Evolutionary conservation across 2,329 filamentous ascomycete species (phyloP), one percentile per base, ranked within the genome.

Genomic region (Ceratocystis destructans): DNA sequence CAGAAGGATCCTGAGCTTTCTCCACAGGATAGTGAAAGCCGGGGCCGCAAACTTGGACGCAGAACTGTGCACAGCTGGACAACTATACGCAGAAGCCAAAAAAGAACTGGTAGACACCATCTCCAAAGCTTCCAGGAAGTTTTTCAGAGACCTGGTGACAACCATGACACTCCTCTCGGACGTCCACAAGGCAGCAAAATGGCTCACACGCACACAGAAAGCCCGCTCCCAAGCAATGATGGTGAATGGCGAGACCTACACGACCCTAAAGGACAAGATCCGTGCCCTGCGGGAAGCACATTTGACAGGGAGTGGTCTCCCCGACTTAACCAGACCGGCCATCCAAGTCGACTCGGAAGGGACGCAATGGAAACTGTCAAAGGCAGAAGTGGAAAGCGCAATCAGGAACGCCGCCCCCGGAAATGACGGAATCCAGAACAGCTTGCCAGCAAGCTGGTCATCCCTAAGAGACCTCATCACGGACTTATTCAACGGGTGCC

Each of bases 381-480:
- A 33, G 20, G 31, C 25, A 50, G 62, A 64, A 50, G 62, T n/a
- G 3, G 62, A 64, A 20, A 2, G 33, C 4, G 62, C 62, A 22
- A 44, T 64, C 3, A 6, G 33, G 17, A 65, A 65, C 28, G 46
- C 63, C 10, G 50, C 50, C 31, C 6, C 31, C 1, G 31, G 31
- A 6, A 33, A 33, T 0, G 31, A 33, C 31, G 31, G 31, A 33
- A 25, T 57, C 28, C 46, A 59, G 12, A 65, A 65, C 48, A 59
- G 57, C 15, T n/a, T 65, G 31, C 17, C 59, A 15, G 37, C 48
- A 5, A 25, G 62, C 44, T 64, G 62, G 62, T 25, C 25, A 31
- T 7, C 25, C 20, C 10, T 64, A 28, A 2, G 44, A 28, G 7
- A 71, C 73, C 59, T 61, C 67, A 2, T 73, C 73, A 66, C 70